phyloP scores from a whole-genome alignment of 1,139 yeast genomes.

The Debaryomyces robertsiae region DNA sequence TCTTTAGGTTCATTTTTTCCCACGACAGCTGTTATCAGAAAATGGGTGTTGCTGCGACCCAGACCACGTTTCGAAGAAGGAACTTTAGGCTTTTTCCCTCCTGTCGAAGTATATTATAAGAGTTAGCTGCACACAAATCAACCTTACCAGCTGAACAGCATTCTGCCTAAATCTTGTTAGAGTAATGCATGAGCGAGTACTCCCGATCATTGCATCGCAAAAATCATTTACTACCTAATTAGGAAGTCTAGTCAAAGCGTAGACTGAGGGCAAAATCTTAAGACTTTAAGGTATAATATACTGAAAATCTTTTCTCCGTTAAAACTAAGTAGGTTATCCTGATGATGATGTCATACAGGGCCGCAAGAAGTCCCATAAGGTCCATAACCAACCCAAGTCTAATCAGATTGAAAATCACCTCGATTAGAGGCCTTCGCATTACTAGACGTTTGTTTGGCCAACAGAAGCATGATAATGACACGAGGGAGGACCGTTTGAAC shows the following conservation, averaged over 20 bases:
- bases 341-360: slow-evolving; percentile 11
- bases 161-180: too few relatives aligned
- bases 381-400: slow-evolving; percentile 6
- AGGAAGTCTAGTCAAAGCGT: slow-evolving; percentile 17
- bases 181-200: too few relatives aligned
- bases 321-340: slow-evolving; percentile 1
- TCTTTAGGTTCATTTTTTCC: too few relatives aligned
- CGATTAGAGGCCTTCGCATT: slow-evolving; percentile 9
- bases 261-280: slow-evolving; percentile 20
- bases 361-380: slow-evolving; percentile 10
- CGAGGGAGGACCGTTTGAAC: slow-evolving; percentile 12
- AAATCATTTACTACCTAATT: slow-evolving; percentile 14
- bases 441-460: slow-evolving; percentile 10
- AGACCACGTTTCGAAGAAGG: too few relatives aligned
- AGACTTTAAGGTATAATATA: not conserved
- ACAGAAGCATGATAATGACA: slow-evolving; percentile 16
- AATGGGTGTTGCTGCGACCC: too few relatives aligned
- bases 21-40: too few relatives aligned
- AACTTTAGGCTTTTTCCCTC: too few relatives aligned
- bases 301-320: slow-evolving; percentile 1
- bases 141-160: too few relatives aligned
- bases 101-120: too few relatives aligned
- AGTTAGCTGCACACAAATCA: too few relatives aligned
- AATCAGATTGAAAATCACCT: not conserved
- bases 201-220: too few relatives aligned